Conservation (phyloP, 139 green algal genomes). For the Pseudopediastrum boryanum region DNA sequence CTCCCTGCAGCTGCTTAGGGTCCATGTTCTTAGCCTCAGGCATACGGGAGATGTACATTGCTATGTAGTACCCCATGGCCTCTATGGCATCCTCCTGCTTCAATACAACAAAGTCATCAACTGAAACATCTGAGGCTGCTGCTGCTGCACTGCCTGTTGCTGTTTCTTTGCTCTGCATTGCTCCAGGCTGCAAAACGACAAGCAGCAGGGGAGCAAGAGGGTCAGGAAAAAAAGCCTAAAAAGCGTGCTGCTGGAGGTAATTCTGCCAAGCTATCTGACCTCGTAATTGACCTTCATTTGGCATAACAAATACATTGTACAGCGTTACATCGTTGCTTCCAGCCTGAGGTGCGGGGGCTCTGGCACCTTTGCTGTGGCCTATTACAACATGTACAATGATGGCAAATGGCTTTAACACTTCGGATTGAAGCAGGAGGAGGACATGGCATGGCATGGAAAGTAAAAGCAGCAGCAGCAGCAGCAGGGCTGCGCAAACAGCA, state of each 20-base stretch:
- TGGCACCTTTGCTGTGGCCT: no score
- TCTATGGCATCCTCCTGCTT: slow-evolving; percentile 44
- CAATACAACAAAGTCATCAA: not conserved
- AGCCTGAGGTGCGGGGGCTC: no score
- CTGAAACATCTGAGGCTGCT: not conserved
- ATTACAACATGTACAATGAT: no score
- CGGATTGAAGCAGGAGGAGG: no score
- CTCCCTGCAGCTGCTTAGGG: slow-evolving; percentile 50
- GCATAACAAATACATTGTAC: no score
- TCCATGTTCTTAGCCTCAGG: slow-evolving; percentile 46
- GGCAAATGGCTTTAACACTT: no score
- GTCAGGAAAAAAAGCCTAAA: not conserved
- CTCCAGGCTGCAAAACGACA: not conserved
- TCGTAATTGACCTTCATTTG: no score
- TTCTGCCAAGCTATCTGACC: no score
- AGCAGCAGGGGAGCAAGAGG: not conserved
- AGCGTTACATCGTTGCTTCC: no score
- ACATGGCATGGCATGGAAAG: no score
- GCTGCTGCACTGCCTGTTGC: not conserved
- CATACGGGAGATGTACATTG: slow-evolving; percentile 37
- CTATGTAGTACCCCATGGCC: slow-evolving; percentile 56
- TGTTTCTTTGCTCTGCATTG: not conserved
- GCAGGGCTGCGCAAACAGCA: no score
- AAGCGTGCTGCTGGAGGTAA: slow-evolving; percentile 1
- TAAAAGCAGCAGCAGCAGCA: no score